These are phyloP conservation scores for Hamamelis virginiana DNA, from an alignment of 164 flowering plant species.

Conservation along the genomic window DNA sequence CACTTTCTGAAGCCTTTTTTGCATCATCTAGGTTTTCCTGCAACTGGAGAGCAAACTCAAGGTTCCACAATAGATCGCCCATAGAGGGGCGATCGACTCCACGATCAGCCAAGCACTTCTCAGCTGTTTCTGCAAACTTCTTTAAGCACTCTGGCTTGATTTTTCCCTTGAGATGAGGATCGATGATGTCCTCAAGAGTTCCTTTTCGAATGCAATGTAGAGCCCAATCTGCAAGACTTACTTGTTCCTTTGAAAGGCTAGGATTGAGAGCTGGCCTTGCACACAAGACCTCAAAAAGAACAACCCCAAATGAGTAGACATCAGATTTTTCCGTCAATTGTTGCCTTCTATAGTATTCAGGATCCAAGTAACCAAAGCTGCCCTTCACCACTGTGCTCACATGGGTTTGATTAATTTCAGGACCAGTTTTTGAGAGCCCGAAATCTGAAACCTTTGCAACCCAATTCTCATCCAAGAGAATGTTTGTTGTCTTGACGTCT, in stretches of 20 bases:
- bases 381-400: slow-evolving; percentile 78
- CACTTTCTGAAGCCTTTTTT: not conserved
- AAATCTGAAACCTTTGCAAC: slow-evolving; percentile 79
- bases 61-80: slow-evolving; percentile 69
- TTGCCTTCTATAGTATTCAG: slow-evolving; percentile 67
- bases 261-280: slow-evolving; percentile 60
- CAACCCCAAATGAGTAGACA: slow-evolving; percentile 76
- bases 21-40: slow-evolving; percentile 30
- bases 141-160: slow-evolving; percentile 51
- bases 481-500: slow-evolving; percentile 78
- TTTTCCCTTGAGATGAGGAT: slow-evolving; percentile 49
- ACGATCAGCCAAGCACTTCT: slow-evolving; percentile 54
- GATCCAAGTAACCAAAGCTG: slow-evolving; percentile 73
- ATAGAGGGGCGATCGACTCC: slow-evolving; percentile 56
- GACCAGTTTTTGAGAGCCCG: slow-evolving; percentile 75
- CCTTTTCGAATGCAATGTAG: slow-evolving; percentile 35
- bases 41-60: slow-evolving; percentile 54
- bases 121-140: slow-evolving; percentile 51
- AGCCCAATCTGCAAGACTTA: slow-evolving; percentile 65
- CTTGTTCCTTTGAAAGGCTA: slow-evolving; percentile 55
- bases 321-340: slow-evolving; percentile 75
- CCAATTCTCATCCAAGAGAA: slow-evolving; percentile 59
- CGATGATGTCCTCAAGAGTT: slow-evolving; percentile 40
- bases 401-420: slow-evolving; percentile 44
- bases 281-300: slow-evolving; percentile 55